Percentiles rank a stretch among this genome's conserved stretches.
Evolutionary conservation across 495 filamentous ascomycete genomes (phyloP).

Genomic region (Aspergillus carlsbadensis): DNA sequence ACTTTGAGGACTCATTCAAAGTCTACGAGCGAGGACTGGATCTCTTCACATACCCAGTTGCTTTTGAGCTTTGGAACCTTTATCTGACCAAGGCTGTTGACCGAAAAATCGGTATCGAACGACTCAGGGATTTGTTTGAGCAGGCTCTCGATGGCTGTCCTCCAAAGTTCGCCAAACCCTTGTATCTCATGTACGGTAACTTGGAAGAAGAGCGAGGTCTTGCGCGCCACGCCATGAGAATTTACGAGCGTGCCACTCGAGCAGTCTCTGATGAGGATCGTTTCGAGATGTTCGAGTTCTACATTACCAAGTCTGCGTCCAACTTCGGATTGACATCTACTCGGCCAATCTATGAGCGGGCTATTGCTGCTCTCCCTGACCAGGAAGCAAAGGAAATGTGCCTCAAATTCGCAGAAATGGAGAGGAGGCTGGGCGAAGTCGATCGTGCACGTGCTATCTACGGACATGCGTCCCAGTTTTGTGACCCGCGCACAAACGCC

Average conservation of each 20-base stretch:
- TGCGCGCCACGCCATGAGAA: conserved; percentile 97
- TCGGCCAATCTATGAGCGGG: conserved; percentile 94
- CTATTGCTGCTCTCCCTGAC: conserved; percentile 88
- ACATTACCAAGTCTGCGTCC: conserved; percentile 97
- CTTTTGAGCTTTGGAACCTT: conserved; percentile 98
- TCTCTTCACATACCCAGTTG: conserved; percentile 95
- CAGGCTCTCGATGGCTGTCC: conserved; percentile 94
- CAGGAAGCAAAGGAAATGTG: conserved; percentile 97
- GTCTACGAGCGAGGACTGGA: conserved; percentile 95
- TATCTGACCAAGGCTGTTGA: conserved; percentile 97
- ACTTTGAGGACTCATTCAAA: conserved; percentile 97
- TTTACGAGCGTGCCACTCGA: conserved; percentile 95
- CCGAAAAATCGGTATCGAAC: conserved; percentile 90
- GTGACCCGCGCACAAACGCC: conserved; percentile 86
- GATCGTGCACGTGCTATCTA: conserved; percentile 94
- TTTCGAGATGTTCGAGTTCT: conserved; percentile 98
- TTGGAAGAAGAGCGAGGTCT: conserved; percentile 95
- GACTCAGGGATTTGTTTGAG: conserved; percentile 93
- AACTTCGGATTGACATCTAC: conserved; percentile 97
- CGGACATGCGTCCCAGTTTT: conserved; percentile 95
- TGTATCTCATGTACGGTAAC: conserved; percentile 98
- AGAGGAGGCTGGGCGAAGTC: conserved; percentile 92
- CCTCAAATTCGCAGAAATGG: conserved; percentile 99
- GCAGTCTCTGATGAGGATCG: conserved; percentile 94
- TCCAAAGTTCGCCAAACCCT: conserved; percentile 90